Conservation (phyloP, 1,284 basidiomycete species). For the Tausonia pullulans region DNA sequence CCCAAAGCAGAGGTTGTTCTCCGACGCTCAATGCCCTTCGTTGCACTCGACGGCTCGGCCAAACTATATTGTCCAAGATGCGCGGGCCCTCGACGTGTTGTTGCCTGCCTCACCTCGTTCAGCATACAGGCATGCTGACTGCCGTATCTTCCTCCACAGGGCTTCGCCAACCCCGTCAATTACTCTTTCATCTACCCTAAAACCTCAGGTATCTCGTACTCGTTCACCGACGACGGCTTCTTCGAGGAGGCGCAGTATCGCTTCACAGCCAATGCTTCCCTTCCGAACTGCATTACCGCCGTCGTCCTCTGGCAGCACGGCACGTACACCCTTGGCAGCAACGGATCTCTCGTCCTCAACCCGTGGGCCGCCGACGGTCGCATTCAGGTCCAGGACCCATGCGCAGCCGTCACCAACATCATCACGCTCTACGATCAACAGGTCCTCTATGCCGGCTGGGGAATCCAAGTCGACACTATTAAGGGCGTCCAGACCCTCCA, state of each 20-base stretch:
- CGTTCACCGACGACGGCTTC: slow-evolving; percentile 60
- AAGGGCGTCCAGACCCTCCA: slow-evolving; percentile 28
- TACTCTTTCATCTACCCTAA: slow-evolving; percentile 65
- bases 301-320: slow-evolving; percentile 81
- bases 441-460: slow-evolving; percentile 31
- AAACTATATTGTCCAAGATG: background rate
- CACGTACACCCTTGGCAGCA: slow-evolving; percentile 49
- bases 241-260: slow-evolving; percentile 83
- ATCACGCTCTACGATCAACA: slow-evolving; percentile 67
- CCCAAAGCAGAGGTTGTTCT: too few relatives aligned
- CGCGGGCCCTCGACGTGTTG: background rate
- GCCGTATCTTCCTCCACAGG: slow-evolving; percentile 36
- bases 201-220: slow-evolving; percentile 72
- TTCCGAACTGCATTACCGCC: slow-evolving; percentile 70
- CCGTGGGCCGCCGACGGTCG: slow-evolving; percentile 66
- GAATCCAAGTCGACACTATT: slow-evolving; percentile 29
- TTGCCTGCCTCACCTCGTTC: background rate
- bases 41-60: background rate
- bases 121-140: too few relatives aligned
- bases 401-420: slow-evolving; percentile 71
- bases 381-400: slow-evolving; percentile 84
- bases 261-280: slow-evolving; percentile 63
- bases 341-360: slow-evolving; percentile 61
- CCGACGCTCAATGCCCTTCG: too few relatives aligned
- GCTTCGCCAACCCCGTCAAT: slow-evolving; percentile 70